Evolutionary conservation across 2,329 filamentous ascomycete genomes (phyloP), one percentile per base, ranked within the genome.

Genomic region (Monosporascus sp.): DNA sequence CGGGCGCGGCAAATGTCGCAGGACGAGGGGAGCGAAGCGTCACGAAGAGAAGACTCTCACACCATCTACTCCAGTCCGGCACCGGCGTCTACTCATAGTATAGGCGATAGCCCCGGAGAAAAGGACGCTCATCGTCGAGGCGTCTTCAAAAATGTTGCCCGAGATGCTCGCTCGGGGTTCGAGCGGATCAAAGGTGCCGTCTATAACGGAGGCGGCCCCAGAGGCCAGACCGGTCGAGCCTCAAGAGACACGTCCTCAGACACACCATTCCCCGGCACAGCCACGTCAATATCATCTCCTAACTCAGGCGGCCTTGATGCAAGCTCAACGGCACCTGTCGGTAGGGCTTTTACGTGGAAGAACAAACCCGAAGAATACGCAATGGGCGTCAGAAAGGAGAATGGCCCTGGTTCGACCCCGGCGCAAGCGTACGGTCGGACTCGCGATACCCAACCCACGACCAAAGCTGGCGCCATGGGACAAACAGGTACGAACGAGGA

Each of bases 161-260:
- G 83, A 57, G 91, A 95, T 69, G 89, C 91, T 46, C 85, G 88
- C 47, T 91, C 87, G 52, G 91, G 91, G 0, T 79, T 96, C 52
- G 89, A 88, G 2, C 85, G 89, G 37, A 91, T 97, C 68, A 92
- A 92, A 65, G 91, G 93, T 65, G 90, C 86, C 3, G 88, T 96
- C 37, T 68, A 67, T 45, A 67, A 63, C 37, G 89, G 89, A 1
- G 77, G 78, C 16, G 74, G 73, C 11, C 66, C 77, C n/a, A 76
- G 77, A 58, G 78, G 80, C 2, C 81, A 86, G 55, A 63, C 65
- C 47, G 77, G 70, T 58, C 78, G 79, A 16, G 75, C 76, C n/a
- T 84, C 82, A 4, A 81, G 74, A 60, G 82, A 86, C 52, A 82
- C 83, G n/a, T 69, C 69, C 37, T 61, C 68, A 22, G 76, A 79